A percentile compares a stretch with the other conserved stretches of the same genome.
Evolutionary conservation across 345 rosid genomes (phyloP).

Genomic region (Anastatica hierochuntica): DNA sequence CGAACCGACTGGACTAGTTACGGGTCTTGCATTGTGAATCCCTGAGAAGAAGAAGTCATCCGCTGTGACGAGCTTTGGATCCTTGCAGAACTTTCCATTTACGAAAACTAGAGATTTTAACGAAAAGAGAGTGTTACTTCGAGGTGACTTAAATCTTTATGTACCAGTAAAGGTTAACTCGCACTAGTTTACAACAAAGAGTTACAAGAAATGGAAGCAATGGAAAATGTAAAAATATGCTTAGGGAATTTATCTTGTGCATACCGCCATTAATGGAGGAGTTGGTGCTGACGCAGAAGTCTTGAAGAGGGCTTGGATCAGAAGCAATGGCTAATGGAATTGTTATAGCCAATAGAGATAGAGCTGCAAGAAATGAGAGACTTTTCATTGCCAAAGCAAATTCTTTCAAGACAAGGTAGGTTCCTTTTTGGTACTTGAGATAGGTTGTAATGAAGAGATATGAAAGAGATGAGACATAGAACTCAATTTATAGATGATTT

Average conservation of each 20-base stretch:
- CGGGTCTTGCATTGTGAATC: slow-evolving; percentile 6
- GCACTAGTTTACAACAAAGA: no score
- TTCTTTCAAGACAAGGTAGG: no score
- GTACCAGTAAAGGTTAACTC: no score
- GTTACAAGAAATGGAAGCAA: no score
- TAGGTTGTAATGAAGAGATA: no score
- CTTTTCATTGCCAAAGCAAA: not conserved
- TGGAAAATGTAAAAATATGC: not conserved
- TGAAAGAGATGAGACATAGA: no score
- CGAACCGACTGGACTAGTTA: slow-evolving; percentile 4
- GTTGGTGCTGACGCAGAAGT: slow-evolving; percentile 15
- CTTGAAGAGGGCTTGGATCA: not conserved
- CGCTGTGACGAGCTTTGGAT: not conserved
- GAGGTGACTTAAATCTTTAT: no score
- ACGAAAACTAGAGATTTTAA: slow-evolving; percentile 10
- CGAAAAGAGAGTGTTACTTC: not conserved
- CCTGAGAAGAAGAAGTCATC: slow-evolving; percentile 6
- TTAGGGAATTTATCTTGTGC: no score
- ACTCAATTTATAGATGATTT: no score
- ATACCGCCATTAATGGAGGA: slow-evolving; percentile 7
- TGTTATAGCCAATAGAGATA: slow-evolving; percentile 10
- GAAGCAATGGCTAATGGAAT: slow-evolving; percentile 11
- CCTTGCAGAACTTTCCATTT: not conserved
- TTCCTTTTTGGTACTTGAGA: no score
- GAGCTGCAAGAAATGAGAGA: slow-evolving; percentile 1